These are phyloP conservation scores for Thelephora terrestris DNA, from an alignment of 1,284 basidiomycete species.

Conservation along the genomic window DNA sequence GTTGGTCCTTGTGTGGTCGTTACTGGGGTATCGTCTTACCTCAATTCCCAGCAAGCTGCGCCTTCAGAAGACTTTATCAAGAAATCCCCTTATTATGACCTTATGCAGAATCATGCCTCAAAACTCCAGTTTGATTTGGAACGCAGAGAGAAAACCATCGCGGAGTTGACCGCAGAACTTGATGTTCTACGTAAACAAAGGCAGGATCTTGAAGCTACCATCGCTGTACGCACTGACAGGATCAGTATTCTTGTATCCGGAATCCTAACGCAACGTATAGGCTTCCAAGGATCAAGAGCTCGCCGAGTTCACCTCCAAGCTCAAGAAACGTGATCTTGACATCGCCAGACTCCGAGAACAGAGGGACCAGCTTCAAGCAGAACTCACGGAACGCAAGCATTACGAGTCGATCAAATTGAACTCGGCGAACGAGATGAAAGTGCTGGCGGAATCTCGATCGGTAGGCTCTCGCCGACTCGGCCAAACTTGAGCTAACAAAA, in stretches of 20 bases:
- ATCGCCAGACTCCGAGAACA: constrained; percentile 69
- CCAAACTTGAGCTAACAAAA: constrained; percentile 8
- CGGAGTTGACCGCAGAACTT: constrained; percentile 31
- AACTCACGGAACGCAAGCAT: constrained; percentile 64
- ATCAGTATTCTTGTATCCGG: constrained; percentile 1
- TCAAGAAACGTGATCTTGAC: constrained; percentile 66
- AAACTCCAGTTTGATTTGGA: constrained; percentile 28
- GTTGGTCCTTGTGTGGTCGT: constrained; percentile 21
- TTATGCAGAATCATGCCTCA: constrained; percentile 35
- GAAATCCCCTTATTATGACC: constrained; percentile 39
- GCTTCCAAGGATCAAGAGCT: constrained; percentile 33
- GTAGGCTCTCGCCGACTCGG: constrained; percentile 30
- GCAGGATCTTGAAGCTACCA: constrained; percentile 37
- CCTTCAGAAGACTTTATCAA: constrained; percentile 35
- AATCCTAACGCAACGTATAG: constrained; percentile 24
- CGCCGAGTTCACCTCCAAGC: constrained; percentile 44
- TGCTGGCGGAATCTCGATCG: constrained; percentile 57
- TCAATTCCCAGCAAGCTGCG: constrained; percentile 9
- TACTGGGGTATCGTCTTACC: neutral
- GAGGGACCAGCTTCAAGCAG: constrained; percentile 68
- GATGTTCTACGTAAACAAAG: constrained; percentile 28
- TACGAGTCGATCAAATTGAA: constrained; percentile 54
- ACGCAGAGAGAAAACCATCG: constrained; percentile 29
- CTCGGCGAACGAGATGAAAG: constrained; percentile 65
- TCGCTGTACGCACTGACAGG: constrained; percentile 26